Evolutionary conservation across 2,329 filamentous ascomycete species (phyloP).

Genomic region (Cladorrhinum sp.): DNA sequence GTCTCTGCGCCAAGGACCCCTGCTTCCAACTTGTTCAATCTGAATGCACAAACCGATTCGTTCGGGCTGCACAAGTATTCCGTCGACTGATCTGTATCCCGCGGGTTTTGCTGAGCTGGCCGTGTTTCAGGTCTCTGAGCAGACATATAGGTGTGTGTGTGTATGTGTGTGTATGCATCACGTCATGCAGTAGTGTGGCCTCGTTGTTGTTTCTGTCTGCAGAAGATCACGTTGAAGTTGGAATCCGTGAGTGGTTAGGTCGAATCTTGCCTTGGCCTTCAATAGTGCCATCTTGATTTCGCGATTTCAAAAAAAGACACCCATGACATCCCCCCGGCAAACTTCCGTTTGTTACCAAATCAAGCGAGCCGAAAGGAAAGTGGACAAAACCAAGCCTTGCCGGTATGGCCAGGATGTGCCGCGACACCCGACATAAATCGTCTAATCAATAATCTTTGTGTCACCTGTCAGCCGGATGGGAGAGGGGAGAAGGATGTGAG

Average conservation of each 20-base stretch:
- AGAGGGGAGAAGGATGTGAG: background rate
- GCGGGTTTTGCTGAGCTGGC: background rate
- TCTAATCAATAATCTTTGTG: background rate
- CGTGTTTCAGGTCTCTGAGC: constrained; percentile 4
- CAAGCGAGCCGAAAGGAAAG: background rate
- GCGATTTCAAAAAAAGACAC: too few relatives aligned
- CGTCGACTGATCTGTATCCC: background rate
- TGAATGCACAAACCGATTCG: constrained; percentile 4
- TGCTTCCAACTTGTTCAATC: background rate
- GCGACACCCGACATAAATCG: constrained; percentile 1
- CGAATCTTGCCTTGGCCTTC: background rate
- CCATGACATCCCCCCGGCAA: too few relatives aligned
- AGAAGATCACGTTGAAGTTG: background rate
- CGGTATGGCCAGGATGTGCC: constrained; percentile 6
- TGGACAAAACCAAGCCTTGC: too few relatives aligned
- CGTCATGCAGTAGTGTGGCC: background rate
- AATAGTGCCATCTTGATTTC: constrained; percentile 1
- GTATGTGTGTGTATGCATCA: background rate
- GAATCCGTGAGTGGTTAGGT: background rate
- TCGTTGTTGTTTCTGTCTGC: too few relatives aligned
- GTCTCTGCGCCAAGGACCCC: constrained; percentile 1
- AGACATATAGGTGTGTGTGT: too few relatives aligned
- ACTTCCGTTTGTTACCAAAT: background rate
- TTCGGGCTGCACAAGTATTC: background rate
- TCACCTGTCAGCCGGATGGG: background rate